These are phyloP conservation scores for Pseudozyma sp. DNA, from an alignment of 1,284 basidiomycete species.

Conservation along the genomic window DNA sequence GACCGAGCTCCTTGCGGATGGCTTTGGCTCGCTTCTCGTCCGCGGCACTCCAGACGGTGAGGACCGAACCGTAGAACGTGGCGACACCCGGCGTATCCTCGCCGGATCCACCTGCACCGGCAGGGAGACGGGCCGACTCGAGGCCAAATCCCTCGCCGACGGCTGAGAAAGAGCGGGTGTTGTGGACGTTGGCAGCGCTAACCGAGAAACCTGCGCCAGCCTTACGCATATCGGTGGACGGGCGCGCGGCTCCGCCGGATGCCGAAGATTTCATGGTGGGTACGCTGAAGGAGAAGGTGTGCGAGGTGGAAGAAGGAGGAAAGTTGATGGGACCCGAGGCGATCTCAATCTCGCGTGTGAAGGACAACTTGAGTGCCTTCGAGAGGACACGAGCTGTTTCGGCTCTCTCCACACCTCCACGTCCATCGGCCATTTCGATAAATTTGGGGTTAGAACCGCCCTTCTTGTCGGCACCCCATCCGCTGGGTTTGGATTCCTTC, in stretches of 20 bases:
- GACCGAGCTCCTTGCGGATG: slow-evolving; percentile 58
- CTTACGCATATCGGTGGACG: slow-evolving; percentile 43
- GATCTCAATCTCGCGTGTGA: slow-evolving; percentile 92
- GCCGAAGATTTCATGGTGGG: slow-evolving; percentile 56
- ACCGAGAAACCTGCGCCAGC: slow-evolving; percentile 46
- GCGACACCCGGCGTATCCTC: slow-evolving; percentile 55
- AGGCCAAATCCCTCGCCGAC: slow-evolving; percentile 72
- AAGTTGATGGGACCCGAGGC: slow-evolving; percentile 59
- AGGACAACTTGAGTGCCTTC: slow-evolving; percentile 75
- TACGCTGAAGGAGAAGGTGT: slow-evolving; percentile 84
- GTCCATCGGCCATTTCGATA: slow-evolving; percentile 64
- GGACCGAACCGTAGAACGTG: slow-evolving; percentile 60
- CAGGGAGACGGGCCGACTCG: slow-evolving; percentile 78
- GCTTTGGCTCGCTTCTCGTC: slow-evolving; percentile 58
- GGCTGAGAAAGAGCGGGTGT: slow-evolving; percentile 50
- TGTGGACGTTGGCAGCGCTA: slow-evolving; percentile 49
- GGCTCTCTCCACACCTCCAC: slow-evolving; percentile 59
- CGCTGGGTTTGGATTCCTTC: slow-evolving; percentile 34
- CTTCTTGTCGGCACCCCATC: slow-evolving; percentile 56
- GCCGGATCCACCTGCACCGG: slow-evolving; percentile 54
- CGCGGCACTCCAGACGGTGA: slow-evolving; percentile 59
- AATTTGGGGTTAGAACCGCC: slow-evolving; percentile 60
- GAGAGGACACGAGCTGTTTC: slow-evolving; percentile 61
- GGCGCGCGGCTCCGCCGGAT: slow-evolving; percentile 24
- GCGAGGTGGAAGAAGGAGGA: slow-evolving; percentile 79